A percentile compares a stretch with the other conserved stretches of the same genome.
Conservation (phyloP, 2,329 filamentous ascomycete species). For the Xylaria sp. region DNA sequence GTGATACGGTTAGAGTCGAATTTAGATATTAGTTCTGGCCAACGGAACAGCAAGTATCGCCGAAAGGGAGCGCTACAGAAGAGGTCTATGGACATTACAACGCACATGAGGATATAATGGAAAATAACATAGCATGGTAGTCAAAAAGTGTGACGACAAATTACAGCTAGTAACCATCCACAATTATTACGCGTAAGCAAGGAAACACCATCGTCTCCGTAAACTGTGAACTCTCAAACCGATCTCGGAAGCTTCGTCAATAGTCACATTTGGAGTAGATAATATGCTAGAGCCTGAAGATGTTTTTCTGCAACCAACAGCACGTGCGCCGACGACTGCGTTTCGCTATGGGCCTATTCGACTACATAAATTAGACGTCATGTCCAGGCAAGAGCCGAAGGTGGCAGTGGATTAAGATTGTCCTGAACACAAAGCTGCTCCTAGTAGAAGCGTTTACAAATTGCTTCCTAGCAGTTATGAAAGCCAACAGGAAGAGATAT, state of each 20-base stretch:
- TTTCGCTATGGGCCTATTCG: slow-evolving; percentile 21
- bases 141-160: not conserved
- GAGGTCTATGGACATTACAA: slow-evolving; percentile 9
- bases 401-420: not conserved
- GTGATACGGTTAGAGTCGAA: slow-evolving; percentile 13
- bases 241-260: slow-evolving; percentile 11
- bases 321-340: not conserved
- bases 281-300: not conserved
- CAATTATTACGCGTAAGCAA: not conserved
- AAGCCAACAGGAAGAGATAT: slow-evolving; percentile 4
- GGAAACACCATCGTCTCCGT: not conserved
- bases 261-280: not conserved
- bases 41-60: slow-evolving; percentile 17
- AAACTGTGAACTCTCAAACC: slow-evolving; percentile 10
- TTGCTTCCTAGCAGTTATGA: slow-evolving; percentile 12
- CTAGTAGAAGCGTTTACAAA: not conserved
- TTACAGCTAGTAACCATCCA: not conserved
- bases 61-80: not conserved
- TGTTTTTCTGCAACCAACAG: slow-evolving; percentile 13
- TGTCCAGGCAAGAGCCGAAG: not conserved
- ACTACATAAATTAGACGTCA: slow-evolving; percentile 4
- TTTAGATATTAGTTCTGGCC: not conserved
- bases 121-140: not conserved
- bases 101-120: not conserved
- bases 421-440: slow-evolving; percentile 6